Percentiles rank a stretch among this genome's conserved stretches.
Conservation (phyloP, 495 filamentous ascomycete genomes). For the Daldinia vernicosa region DNA sequence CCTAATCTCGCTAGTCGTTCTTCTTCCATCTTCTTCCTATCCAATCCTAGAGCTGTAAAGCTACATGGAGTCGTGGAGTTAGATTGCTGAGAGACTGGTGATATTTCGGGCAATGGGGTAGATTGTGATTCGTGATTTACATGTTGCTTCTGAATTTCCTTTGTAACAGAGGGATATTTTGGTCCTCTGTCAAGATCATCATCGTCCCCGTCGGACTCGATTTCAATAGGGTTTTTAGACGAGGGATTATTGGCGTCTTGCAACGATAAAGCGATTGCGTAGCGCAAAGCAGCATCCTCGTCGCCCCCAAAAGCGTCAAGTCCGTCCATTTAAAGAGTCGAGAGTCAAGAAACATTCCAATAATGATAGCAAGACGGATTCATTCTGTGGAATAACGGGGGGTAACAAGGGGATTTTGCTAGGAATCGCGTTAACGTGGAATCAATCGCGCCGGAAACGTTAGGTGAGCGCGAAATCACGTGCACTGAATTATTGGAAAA, state of each 20-base stretch:
- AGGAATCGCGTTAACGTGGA: constrained; percentile 8
- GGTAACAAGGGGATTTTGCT: no score
- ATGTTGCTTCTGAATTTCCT: constrained; percentile 1
- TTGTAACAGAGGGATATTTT: constrained; percentile 19
- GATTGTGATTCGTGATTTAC: neutral
- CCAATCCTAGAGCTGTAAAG: constrained; percentile 59
- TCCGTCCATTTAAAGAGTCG: constrained; percentile 32
- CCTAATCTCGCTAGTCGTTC: constrained; percentile 76
- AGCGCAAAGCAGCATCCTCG: constrained; percentile 57
- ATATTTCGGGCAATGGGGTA: neutral
- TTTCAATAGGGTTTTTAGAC: constrained; percentile 26
- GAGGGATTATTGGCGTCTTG: constrained; percentile 42
- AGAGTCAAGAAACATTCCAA: neutral
- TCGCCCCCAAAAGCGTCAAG: constrained; percentile 43
- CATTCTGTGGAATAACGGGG: neutral
- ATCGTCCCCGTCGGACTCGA: constrained; percentile 42
- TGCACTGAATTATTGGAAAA: neutral
- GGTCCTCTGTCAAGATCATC: constrained; percentile 33
- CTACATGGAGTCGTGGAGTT: constrained; percentile 4
- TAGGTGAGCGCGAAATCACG: constrained; percentile 4
- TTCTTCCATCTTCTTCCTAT: constrained; percentile 86
- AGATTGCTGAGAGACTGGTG: neutral
- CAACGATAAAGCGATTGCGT: constrained; percentile 56
- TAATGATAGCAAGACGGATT: neutral
- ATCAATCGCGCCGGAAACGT: constrained; percentile 19